Base-by-base conservation (phyloP, 140 eudicot species). In the Erigeron philadelphicus region DNA sequence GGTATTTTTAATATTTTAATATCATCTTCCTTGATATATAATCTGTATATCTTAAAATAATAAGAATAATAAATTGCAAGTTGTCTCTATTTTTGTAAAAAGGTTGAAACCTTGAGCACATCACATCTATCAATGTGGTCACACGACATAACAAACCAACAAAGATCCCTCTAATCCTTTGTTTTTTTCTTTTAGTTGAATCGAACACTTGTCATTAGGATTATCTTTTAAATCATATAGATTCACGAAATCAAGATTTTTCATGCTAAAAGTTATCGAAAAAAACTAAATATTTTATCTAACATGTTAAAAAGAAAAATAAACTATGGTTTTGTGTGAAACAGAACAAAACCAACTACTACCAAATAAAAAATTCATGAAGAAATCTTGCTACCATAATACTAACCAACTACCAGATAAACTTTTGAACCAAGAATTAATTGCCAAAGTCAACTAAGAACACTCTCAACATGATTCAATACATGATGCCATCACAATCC, bases 391-490 rank as follows among this genome's bases (percentile, higher is more conserved):
- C 54, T n/a, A 71, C 72, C 67, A 66, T 67, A 31, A 31, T 31
- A 21, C 25, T 21, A 3, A 76, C 78, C 84, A 81, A 81, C 87
- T 60, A 83, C 85, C 75, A 40, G 53, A 64, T 50, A 76, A 41
- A 54, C 23, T 71, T 49, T 40, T 74, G 35, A n/a, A 38, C 57
- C 78, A 40, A 66, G 12, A 70, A 61, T 74, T 45, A 74, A 77
- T 25, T 25, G 71, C 67, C 25, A 59, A 84, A 80, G 90, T 82
- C 90, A 87, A 87, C 88, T 75, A 41, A 63, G 50, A 67, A 78
- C 78, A 73, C 78, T 72, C 64, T 64, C 66, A 43, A 38, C 75
- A 76, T 75, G 86, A 77, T 77, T 71, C 49, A 77, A 61, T 31
- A 70, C 25, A 57, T 71, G 70, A 68, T 77, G 79, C 79, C 56